Evolutionary conservation across 257 asterid species (phyloP), one percentile per base, ranked within the genome.

Genomic region (Salvia splendens): DNA sequence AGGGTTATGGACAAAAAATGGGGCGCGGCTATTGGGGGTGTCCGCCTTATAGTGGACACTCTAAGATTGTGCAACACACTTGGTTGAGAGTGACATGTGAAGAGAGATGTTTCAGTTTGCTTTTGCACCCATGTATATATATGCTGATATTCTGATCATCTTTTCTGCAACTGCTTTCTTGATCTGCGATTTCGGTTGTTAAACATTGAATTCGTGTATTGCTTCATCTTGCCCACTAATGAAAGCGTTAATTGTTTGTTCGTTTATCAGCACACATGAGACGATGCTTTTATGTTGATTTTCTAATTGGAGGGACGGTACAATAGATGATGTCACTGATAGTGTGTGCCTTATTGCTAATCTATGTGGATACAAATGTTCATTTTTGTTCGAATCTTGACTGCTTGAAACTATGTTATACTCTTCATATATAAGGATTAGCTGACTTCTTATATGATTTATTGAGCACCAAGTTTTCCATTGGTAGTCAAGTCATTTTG

Each of bases 81-180:
- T 24, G 30, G 30, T 24, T 8, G 14, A 35, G 41, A 54, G 32
- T 63, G 41, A 6, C 40, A 28, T 20, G 28, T 1, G 1, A 33
- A 42, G 12, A 41, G 49, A 41, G 69, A 36, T 32, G 32, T 41
- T 30, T 14, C 48, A 28, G 55, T 55, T 35, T 60, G 71, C 30
- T 12, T 45, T 65, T 40, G 33, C 45, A n/a, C 15, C 11, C 30
- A 24, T 24, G 30, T n/a, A 12, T 11, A 12, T 51, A 40, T 48
- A 7, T 11, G 6, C 4, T 14, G 47, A 35, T 36, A 5, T 64
- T 30, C 12, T 30, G 17, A 38, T 33, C 6, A 3, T 33, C 41
- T 66, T 28, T 52, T 20, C 28, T 10, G 14, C n/a, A 1, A 5
- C 30, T 70, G 50, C 33, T 53, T 5, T 53, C 59, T 50, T 10